Evolutionary conservation across 2,329 filamentous ascomycete species (phyloP), one percentile per base, ranked within the genome.

Genomic region (Pseudogymnoascus sp.): DNA sequence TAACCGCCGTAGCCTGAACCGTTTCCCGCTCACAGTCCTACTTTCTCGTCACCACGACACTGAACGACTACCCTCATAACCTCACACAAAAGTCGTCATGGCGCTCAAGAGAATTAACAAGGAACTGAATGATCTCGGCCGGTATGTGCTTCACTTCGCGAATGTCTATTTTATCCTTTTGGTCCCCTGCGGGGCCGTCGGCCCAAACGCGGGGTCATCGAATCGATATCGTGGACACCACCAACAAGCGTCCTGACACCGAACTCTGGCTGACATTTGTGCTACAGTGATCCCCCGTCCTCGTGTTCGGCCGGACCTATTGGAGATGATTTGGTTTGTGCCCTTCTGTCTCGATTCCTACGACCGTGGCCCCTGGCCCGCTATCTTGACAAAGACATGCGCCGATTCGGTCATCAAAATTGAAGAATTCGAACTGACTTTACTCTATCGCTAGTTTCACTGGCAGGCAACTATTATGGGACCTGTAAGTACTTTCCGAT

Each of bases 391-490:
- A 14, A 13, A 21, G 50, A 56, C 29, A 56, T 56, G 33, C 59
- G 59, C 59, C 26, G 59, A 61, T 61, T 40, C 13, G 59, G 59
- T 31, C 38, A 40, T 61, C 21, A 40, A 61, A 35, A 19, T 53
- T 47, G 19, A 47, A 38, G 31, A 53, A 63, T 61, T 60, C 65
- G 67, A 65, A 65, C 76, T 79, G 67, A 79, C 70, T 62, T 61
- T 31, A 37, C 65, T 59, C 56, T 50, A 64, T 65, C 40, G 63
- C 66, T 70, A 99, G 93, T 99, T 99, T 77, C 95, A 97, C 87
- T 99, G 95, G 95, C 95, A 99, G 88, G 95, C 95, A 74, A 99
- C 95, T 62, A 99, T 99, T 77, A 99, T 99, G 95, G 95, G 95
- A 79, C 95, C 95, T 77, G 91, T 96, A 87, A 86, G 91, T 86